Evolutionary conservation across 2,329 filamentous ascomycete genomes (phyloP).

Genomic region (Penicillium corylophilum): DNA sequence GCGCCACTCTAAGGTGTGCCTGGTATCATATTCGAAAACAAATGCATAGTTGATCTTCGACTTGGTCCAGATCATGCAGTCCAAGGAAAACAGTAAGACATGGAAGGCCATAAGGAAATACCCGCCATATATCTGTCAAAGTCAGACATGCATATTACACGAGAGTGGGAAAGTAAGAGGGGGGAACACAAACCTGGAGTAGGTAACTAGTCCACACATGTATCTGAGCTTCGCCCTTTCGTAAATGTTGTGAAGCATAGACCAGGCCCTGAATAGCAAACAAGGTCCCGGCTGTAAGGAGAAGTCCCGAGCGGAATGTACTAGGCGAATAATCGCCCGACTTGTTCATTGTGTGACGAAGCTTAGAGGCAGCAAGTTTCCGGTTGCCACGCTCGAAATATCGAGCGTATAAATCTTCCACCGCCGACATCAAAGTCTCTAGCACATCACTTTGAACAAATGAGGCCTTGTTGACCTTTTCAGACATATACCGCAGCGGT

Average conservation of each 20-base stretch:
- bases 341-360: conserved; percentile 68
- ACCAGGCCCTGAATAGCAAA: conserved; percentile 66
- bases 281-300: conserved; percentile 67
- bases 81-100: conserved; percentile 78
- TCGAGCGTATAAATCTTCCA: conserved; percentile 88
- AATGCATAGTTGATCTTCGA: conserved; percentile 95
- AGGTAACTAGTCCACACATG: conserved; percentile 63
- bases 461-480: conserved; percentile 85
- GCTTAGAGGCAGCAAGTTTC: conserved; percentile 84
- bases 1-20: conserved; percentile 85
- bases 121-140: conserved; percentile 75
- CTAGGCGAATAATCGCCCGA: conserved; percentile 58
- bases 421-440: conserved; percentile 73
- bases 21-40: conserved; percentile 92
- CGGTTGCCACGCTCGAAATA: conserved; percentile 94
- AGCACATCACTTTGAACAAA: conserved; percentile 88
- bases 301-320: conserved; percentile 62
- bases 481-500: conserved; percentile 77
- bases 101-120: conserved; percentile 83
- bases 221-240: conserved; percentile 50
- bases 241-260: conserved; percentile 56
- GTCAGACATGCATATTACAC: conserved; percentile 22
- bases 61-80: conserved; percentile 77
- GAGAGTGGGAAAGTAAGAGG: conserved; percentile 1
- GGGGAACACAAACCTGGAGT: conserved; percentile 56